These are phyloP conservation scores for Apiotrichum gracile DNA, from an alignment of 1,284 basidiomycete species.

Conservation along the genomic window DNA sequence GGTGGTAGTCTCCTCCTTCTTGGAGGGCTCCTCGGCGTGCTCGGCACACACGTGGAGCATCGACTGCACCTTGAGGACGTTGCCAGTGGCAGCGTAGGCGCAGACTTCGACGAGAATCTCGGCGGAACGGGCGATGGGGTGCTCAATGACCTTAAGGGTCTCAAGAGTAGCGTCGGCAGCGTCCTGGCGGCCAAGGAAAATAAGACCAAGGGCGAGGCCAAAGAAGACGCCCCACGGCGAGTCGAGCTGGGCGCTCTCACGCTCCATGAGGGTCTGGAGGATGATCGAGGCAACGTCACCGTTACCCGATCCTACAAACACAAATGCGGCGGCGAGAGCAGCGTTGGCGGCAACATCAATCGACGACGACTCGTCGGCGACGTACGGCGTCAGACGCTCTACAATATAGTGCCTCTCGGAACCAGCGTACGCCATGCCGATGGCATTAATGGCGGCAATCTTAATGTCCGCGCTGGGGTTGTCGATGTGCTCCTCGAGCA, in stretches of 20 bases:
- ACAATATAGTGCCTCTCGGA: conserved; percentile 83
- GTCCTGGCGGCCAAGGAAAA: conserved; percentile 91
- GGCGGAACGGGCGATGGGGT: conserved; percentile 84
- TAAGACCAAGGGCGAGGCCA: conserved; percentile 79
- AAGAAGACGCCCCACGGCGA: conserved; percentile 94
- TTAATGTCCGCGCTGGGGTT: conserved; percentile 79
- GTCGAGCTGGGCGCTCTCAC: conserved; percentile 66
- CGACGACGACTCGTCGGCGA: conserved; percentile 71
- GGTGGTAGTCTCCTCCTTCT: conserved; percentile 22
- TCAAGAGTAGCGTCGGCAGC: conserved; percentile 91
- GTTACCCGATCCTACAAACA: conserved; percentile 92
- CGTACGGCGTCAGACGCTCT: conserved; percentile 67
- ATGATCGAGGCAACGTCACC: conserved; percentile 89
- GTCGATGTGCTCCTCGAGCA: conserved; percentile 86
- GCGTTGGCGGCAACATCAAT: conserved; percentile 88
- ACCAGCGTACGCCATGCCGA: conserved; percentile 91
- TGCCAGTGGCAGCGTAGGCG: conserved; percentile 90
- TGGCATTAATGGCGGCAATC: conserved; percentile 78
- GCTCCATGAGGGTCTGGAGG: conserved; percentile 81
- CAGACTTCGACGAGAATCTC: conserved; percentile 92
- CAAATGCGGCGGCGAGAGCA: conserved; percentile 84
- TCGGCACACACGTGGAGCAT: conserved; percentile 94
- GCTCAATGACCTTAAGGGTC: conserved; percentile 90
- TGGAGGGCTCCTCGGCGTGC: conserved; percentile 58
- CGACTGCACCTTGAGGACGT: conserved; percentile 87